Base-by-base conservation (phyloP, 345 rosid genomes). In the Mercurialis annua region DNA sequence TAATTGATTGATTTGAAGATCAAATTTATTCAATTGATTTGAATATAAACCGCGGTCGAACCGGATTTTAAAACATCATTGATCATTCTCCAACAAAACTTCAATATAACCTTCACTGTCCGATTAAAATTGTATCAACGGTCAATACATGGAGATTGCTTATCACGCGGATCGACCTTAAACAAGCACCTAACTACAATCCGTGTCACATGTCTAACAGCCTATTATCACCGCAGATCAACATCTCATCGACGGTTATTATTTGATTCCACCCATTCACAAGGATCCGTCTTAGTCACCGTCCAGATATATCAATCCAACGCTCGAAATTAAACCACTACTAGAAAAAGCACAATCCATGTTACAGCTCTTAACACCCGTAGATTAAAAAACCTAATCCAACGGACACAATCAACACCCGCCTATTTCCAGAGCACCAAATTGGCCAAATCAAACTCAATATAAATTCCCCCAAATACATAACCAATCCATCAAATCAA, bases 401-500 rank as follows among this genome's bases (percentile, higher is more conserved):
- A 56, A 56, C 59, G 60, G 60, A 9, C 31, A 2, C 9, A 56
- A 17, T 16, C 5, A 31, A 17, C 11, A 2, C 42, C 21, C 60
- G 60, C 60, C 60, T 33, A 31, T 30, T 4, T 31, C 14, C 29
- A 1, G 4, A n/a, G n/a, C n/a, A n/a, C n/a, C n/a, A n/a, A n/a
- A n/a, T n/a, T n/a, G 21, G 5, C 42, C 60, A 38, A 30, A 17
- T 31, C 60, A 0, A 56, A n/a, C 40, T 7, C 42, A 30, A 3
- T 36, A 56, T 56, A 30, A 56, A 30, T 30, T 2, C 47, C 20
- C 4, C 20, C 23, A 44, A 17, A 26, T n/a, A 20, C 2, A 7
- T 6, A 1, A 8, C 1, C 1, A 1, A 2, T 0, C 0, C 26
- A 16, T 44, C 23, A 0, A 26, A 15, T 6, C 5, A 44, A 23